Conservation (phyloP, 352 stramenopile species). For the Sclerospora graminicola region DNA sequence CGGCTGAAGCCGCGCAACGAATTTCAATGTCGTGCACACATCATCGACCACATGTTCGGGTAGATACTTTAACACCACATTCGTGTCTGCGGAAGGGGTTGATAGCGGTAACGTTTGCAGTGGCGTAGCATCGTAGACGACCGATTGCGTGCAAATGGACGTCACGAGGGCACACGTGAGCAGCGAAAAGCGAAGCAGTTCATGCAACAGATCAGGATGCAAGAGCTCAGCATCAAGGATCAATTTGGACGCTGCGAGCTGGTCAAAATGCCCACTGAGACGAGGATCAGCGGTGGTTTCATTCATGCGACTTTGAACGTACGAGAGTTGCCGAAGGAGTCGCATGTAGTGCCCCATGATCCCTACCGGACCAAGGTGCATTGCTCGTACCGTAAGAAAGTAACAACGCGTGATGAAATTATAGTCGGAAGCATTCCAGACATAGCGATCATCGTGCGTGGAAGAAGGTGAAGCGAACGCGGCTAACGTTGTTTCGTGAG, state of each 20-base stretch:
- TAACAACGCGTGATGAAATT: conserved; percentile 96
- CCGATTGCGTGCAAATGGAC: conserved; percentile 30
- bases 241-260: conserved; percentile 61
- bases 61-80: conserved; percentile 59
- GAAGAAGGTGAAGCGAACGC: conserved; percentile 8
- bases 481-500: conserved; percentile 51
- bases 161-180: conserved; percentile 56
- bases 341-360: conserved; percentile 78
- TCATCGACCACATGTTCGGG: conserved; percentile 96
- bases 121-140: conserved; percentile 6
- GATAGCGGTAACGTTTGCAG: conserved; percentile 30
- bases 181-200: conserved; percentile 62
- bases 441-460: conserved; percentile 18
- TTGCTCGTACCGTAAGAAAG: conserved; percentile 88
- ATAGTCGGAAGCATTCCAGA: conserved; percentile 47
- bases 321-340: conserved; percentile 85
- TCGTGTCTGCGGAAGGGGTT: conserved; percentile 14
- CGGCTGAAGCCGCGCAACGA: conserved; percentile 79
- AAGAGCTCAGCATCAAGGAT: conserved; percentile 70
- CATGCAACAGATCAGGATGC: conserved; percentile 68
- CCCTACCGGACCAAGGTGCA: conserved; percentile 88
- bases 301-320: conserved; percentile 80
- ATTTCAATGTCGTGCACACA: conserved; percentile 88
- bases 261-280: conserved; percentile 65
- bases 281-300: conserved; percentile 48